phyloP scores from a whole-genome alignment of 441 rosid species.

The Bruguiera hainesii region DNA sequence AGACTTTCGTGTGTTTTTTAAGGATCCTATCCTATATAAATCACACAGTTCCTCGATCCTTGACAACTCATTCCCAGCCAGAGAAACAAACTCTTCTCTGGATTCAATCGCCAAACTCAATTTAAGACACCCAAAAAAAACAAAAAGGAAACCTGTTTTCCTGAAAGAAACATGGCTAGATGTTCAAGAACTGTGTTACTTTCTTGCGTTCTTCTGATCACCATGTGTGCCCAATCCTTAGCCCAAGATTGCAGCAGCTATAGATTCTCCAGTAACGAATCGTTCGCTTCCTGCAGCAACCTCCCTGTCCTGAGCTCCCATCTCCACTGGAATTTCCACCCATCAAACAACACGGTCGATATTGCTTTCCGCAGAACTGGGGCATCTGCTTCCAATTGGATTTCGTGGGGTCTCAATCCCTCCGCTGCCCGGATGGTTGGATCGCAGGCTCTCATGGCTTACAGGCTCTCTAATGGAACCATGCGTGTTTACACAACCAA shows the following conservation, averaged over 20 bases:
- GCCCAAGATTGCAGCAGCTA: slow-evolving; percentile 43
- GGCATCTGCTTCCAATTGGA: slow-evolving; percentile 43
- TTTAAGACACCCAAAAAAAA: not conserved
- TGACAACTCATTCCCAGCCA: not conserved
- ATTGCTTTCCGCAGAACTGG: slow-evolving; percentile 60
- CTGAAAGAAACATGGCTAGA: not conserved
- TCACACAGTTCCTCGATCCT: slow-evolving; percentile 8
- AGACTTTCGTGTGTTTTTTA: not conserved
- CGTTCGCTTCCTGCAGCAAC: slow-evolving; percentile 33
- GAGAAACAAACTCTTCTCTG: not conserved
- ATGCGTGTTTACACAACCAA: slow-evolving; percentile 36
- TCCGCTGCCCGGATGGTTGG: slow-evolving; percentile 34
- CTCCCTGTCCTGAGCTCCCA: slow-evolving; percentile 50
- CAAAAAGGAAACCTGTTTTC: not conserved
- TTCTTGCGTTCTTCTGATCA: slow-evolving; percentile 20
- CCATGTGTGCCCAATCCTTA: slow-evolving; percentile 24
- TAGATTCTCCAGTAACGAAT: slow-evolving; percentile 34
- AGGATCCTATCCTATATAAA: not conserved
- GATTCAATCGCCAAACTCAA: not conserved
- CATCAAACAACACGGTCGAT: slow-evolving; percentile 34
- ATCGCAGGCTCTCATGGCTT: slow-evolving; percentile 65
- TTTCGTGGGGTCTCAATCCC: slow-evolving; percentile 80
- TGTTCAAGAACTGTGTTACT: slow-evolving; percentile 14
- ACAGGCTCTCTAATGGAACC: slow-evolving; percentile 33
- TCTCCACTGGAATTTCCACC: slow-evolving; percentile 61